Percentiles rank a stretch among this genome's conserved stretches.
These are phyloP conservation scores for Phytophthora nicotianae DNA, from an alignment of 352 stramenopile genomes.

Conservation along the genomic window DNA sequence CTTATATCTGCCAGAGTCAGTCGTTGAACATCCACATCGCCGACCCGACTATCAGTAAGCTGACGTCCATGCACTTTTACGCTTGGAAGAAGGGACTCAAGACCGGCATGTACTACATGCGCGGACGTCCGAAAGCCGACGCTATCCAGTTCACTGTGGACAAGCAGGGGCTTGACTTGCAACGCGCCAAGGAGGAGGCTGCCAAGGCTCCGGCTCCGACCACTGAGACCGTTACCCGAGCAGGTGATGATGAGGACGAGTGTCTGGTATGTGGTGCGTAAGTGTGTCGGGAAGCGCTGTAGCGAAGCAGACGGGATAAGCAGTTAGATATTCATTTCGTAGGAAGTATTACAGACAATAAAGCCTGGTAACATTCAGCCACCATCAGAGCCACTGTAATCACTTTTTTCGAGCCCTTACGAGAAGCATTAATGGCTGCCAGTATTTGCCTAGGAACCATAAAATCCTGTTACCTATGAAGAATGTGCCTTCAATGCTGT, in stretches of 20 bases:
- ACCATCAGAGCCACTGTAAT: too few species aligned
- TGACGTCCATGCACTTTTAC: slow-evolving; percentile 99
- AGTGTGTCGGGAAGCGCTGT: not conserved
- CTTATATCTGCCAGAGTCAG: slow-evolving; percentile 98
- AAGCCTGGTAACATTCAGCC: too few species aligned
- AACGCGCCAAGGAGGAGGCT: slow-evolving; percentile 41
- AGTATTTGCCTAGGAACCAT: too few species aligned
- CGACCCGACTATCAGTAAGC: slow-evolving; percentile 96
- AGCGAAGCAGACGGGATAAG: not conserved
- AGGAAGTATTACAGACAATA: slow-evolving; percentile 25
- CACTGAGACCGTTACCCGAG: slow-evolving; percentile 49
- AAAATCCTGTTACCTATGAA: too few species aligned
- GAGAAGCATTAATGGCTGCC: too few species aligned
- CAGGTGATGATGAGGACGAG: slow-evolving; percentile 73
- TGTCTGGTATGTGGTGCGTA: slow-evolving; percentile 84
- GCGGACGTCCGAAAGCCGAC: slow-evolving; percentile 97
- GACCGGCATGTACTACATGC: slow-evolving; percentile 99
- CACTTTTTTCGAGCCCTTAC: too few species aligned
- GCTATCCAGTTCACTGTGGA: slow-evolving; percentile 99
- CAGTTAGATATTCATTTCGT: slow-evolving; percentile 26
- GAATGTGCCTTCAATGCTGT: too few species aligned
- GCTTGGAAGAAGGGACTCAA: slow-evolving; percentile 99
- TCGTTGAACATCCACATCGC: slow-evolving; percentile 99
- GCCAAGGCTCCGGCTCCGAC: slow-evolving; percentile 16
- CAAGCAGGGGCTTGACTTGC: slow-evolving; percentile 87